Percentiles rank a stretch among this genome's conserved stretches.
Evolutionary conservation across 257 asterid genomes (phyloP).

Genomic region (Prunella vulgaris): DNA sequence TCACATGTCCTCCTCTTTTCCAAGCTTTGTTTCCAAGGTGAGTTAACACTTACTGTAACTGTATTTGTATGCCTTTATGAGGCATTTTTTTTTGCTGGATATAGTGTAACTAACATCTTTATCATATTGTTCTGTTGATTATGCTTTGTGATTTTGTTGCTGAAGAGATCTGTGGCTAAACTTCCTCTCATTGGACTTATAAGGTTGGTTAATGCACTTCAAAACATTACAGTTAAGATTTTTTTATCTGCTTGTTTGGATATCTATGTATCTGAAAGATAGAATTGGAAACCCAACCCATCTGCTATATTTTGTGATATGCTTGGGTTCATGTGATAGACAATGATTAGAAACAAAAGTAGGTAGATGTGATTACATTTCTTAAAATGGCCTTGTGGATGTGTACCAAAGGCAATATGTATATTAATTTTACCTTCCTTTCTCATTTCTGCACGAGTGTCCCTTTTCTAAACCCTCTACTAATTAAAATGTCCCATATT

Average conservation of each 20-base stretch:
- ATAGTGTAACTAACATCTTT: conserved; percentile 25
- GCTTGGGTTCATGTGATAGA: not conserved
- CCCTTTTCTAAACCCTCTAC: not conserved
- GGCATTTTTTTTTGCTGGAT: not conserved
- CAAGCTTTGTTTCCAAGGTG: conserved; percentile 99
- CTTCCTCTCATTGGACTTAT: conserved; percentile 97
- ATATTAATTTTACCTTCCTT: conserved; percentile 1
- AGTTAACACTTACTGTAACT: conserved; percentile 23
- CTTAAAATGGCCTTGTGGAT: not conserved
- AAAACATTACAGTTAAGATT: conserved; percentile 39
- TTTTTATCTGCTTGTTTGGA: conserved; percentile 40
- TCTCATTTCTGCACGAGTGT: conserved; percentile 6
- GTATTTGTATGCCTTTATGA: not conserved
- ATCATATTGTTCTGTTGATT: conserved; percentile 21
- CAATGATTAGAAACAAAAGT: not conserved
- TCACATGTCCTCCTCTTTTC: conserved; percentile 85
- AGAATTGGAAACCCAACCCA: conserved; percentile 22
- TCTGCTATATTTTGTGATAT: conserved; percentile 37
- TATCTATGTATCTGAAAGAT: conserved; percentile 14
- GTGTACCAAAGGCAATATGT: not conserved
- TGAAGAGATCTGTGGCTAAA: conserved; percentile 94
- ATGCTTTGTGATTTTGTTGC: conserved; percentile 32
- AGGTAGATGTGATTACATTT: not conserved
- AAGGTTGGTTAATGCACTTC: conserved; percentile 63
- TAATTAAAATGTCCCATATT: not conserved